Conservation (phyloP, 164 flowering plant genomes). For the Nymphaea colorata region DNA sequence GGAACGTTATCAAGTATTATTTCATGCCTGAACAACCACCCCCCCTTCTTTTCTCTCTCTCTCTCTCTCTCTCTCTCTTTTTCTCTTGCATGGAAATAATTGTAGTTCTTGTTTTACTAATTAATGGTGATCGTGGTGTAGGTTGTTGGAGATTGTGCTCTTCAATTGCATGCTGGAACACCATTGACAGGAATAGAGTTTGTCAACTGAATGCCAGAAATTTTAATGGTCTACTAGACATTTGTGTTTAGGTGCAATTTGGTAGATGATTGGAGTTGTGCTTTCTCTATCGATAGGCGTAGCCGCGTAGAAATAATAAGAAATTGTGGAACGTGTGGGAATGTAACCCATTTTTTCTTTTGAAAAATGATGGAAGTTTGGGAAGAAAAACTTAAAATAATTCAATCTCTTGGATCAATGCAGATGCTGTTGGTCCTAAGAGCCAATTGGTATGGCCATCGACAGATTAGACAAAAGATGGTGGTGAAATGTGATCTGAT, state of each 20-base stretch:
- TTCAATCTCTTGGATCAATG: too few species aligned
- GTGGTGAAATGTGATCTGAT: too few species aligned
- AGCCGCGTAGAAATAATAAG: background rate
- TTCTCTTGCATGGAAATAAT: background rate
- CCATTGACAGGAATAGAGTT: slow-evolving; percentile 52
- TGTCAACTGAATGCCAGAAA: slow-evolving; percentile 34
- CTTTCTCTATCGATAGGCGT: background rate
- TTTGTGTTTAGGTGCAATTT: background rate
- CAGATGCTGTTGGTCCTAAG: background rate
- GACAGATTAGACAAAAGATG: too few species aligned
- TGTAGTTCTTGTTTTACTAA: background rate
- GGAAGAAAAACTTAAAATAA: background rate
- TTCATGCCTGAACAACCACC: background rate
- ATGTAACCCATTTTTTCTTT: background rate
- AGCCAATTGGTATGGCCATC: background rate
- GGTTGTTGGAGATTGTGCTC: slow-evolving; percentile 87
- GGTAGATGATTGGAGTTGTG: background rate
- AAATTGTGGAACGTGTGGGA: background rate
- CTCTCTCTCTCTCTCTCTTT: background rate
- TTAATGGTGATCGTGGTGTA: slow-evolving; percentile 5
- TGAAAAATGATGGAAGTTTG: background rate
- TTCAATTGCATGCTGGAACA: slow-evolving; percentile 59
- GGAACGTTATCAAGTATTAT: too few species aligned
- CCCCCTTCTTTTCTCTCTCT: background rate
- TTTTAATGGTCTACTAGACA: background rate